Percentiles rank a stretch among this genome's conserved stretches.
These are phyloP conservation scores for Thozetella sp. DNA, from an alignment of 495 filamentous ascomycete genomes.

Conservation along the genomic window DNA sequence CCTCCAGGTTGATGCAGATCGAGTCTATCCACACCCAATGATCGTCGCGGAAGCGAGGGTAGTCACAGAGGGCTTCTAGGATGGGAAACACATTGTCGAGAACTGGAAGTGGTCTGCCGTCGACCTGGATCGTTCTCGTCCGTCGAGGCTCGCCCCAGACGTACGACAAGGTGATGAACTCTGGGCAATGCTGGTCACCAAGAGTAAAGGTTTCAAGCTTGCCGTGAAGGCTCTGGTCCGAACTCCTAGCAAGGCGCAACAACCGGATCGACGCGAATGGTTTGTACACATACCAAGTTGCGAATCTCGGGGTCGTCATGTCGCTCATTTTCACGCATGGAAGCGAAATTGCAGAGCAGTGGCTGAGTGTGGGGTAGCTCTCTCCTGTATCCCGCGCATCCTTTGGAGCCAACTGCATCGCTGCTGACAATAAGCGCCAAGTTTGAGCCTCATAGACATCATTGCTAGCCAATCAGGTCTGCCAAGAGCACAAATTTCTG, in stretches of 20 bases:
- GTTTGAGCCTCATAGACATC: no score
- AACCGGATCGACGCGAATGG: constrained; percentile 4
- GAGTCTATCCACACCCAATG: constrained; percentile 31
- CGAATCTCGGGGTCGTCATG: no score
- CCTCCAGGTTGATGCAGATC: constrained; percentile 33
- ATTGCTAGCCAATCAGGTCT: no score
- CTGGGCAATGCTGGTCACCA: constrained; percentile 8
- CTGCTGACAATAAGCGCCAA: no score
- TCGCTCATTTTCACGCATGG: no score
- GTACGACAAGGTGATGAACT: constrained; percentile 15
- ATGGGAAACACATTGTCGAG: constrained; percentile 12
- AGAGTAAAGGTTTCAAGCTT: constrained; percentile 11
- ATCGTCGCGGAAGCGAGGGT: constrained; percentile 3
- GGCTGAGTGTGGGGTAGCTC: no score
- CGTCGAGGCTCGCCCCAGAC: constrained; percentile 9
- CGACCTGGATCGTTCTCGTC: constrained; percentile 7
- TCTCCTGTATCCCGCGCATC: no score
- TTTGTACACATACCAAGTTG: constrained; percentile 4
- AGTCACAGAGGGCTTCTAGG: constrained; percentile 7
- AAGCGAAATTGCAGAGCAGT: no score
- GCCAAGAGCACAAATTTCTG: no score
- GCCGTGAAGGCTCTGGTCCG: constrained; percentile 5
- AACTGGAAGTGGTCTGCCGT: constrained; percentile 12
- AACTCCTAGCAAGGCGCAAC: not conserved
- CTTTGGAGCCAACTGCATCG: no score